A percentile compares a stretch with the other conserved stretches of the same genome.
phyloP scores from a whole-genome alignment of 768 basidiomycete species.

The Boletus sp. region DNA sequence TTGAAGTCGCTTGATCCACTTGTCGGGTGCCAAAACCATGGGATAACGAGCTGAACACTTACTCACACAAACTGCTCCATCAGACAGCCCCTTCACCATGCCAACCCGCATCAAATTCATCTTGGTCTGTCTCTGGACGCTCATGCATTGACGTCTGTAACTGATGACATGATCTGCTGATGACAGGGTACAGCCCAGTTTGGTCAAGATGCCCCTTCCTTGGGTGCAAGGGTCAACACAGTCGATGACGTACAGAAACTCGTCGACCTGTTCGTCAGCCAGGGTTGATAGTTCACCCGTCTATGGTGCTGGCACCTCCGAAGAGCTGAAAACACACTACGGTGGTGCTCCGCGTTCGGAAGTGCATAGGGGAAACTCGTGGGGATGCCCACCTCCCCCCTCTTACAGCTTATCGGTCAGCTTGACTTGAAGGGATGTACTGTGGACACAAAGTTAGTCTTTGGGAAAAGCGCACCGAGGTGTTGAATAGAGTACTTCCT shows the following conservation, averaged over 20 bases:
- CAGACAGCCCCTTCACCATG: neutral
- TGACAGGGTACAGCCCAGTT: slow-evolving; percentile 17
- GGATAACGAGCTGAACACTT: neutral
- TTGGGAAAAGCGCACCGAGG: neutral
- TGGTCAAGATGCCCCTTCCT: slow-evolving; percentile 5
- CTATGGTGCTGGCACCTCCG: slow-evolving; percentile 14
- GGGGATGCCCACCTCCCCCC: neutral
- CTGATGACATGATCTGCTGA: neutral
- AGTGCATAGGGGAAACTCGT: too few relatives aligned
- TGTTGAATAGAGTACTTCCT: slow-evolving; percentile 34
- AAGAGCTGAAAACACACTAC: slow-evolving; percentile 3
- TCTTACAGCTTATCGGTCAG: slow-evolving; percentile 9
- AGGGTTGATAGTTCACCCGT: slow-evolving; percentile 10
- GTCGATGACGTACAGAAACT: slow-evolving; percentile 17
- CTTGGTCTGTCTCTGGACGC: neutral
- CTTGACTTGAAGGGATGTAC: slow-evolving; percentile 17
- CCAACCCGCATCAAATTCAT: slow-evolving; percentile 3
- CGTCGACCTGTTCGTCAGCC: slow-evolving; percentile 14
- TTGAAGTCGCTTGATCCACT: neutral
- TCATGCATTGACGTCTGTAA: neutral
- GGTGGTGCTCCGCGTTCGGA: neutral
- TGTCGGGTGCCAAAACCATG: neutral
- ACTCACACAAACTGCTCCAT: neutral
- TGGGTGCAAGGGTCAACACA: slow-evolving; percentile 11
- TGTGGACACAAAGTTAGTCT: slow-evolving; percentile 20